Evolutionary conservation across 1,139 yeast species (phyloP), one percentile per base, ranked within the genome.

Genomic region (Pichia sp.): DNA sequence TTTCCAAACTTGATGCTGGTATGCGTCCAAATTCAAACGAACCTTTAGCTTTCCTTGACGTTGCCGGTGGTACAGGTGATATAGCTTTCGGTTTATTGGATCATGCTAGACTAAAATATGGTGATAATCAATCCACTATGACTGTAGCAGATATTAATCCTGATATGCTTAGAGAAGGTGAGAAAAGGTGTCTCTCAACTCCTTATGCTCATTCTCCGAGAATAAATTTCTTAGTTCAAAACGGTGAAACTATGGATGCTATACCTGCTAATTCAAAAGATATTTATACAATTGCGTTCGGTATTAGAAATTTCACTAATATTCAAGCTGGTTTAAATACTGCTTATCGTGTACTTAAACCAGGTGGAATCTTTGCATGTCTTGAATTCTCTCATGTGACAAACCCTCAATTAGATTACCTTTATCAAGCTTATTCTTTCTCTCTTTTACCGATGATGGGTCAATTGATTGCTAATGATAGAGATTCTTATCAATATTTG

Each of bases 1-100:
- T 91, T 53, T 72, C 78, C 53, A 77, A 88, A 52, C 68, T 91
- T 47, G 96, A 91, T 58, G 95, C 96, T 32, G 99, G 99, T 33
- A 79, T 79, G 70, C 77, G 97, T 57, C 89, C 95, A 4, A 94
- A 91, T 34, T 61, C 66, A 2, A 59, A 58, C 33, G 74, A 78
- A 51, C 96, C 96, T 2, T 69, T 91, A 57, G 77, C 80, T 48
- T 89, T 91, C 56, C 71, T 91, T 49, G 99, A 91, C 63, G 97
- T 93, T 42, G 99, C 98, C 30, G 99, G 98, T 44, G 99, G 99
- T 25, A 88, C 97, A 14, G 99, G 98, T 36, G 99, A 91, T 60
- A 89, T 91, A 63, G 98, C 98, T 1, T 88, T 88, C 65, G 93
- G 98, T 6, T 72, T 93, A 48, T 68, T 91, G 49, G 96, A 89